These are phyloP conservation scores for Lagenaria siceraria DNA, from an alignment of 306 rosid genomes.

Conservation along the genomic window DNA sequence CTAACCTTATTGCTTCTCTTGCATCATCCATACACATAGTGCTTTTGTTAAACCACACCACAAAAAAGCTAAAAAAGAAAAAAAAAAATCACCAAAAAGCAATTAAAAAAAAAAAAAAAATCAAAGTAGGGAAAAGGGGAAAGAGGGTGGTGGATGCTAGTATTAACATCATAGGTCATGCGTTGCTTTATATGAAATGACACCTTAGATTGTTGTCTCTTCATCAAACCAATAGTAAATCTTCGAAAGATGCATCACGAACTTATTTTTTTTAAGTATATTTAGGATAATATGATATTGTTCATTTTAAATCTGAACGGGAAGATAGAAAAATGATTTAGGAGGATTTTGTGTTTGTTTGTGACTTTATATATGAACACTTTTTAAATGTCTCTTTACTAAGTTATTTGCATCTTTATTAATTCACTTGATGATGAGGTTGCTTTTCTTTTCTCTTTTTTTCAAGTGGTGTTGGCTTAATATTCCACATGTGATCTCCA, in stretches of 20 bases:
- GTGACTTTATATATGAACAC: background rate
- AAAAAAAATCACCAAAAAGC: background rate
- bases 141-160: background rate
- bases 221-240: background rate
- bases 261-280: background rate
- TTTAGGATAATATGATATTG: background rate
- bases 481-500: slow-evolving; percentile 9
- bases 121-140: background rate
- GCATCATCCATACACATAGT: background rate
- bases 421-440: background rate
- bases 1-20: background rate
- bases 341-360: background rate
- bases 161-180: background rate
- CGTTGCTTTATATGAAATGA: background rate
- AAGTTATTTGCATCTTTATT: background rate
- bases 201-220: background rate
- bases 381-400: background rate
- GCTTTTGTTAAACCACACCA: slow-evolving; percentile 1
- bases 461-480: background rate
- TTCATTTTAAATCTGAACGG: background rate
- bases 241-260: background rate
- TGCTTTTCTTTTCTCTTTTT: background rate
- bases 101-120: background rate
- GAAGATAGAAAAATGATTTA: background rate
- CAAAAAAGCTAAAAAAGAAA: background rate